phyloP scores from a whole-genome alignment of 2,329 filamentous ascomycete genomes.

The Trichoderma harzianum region DNA sequence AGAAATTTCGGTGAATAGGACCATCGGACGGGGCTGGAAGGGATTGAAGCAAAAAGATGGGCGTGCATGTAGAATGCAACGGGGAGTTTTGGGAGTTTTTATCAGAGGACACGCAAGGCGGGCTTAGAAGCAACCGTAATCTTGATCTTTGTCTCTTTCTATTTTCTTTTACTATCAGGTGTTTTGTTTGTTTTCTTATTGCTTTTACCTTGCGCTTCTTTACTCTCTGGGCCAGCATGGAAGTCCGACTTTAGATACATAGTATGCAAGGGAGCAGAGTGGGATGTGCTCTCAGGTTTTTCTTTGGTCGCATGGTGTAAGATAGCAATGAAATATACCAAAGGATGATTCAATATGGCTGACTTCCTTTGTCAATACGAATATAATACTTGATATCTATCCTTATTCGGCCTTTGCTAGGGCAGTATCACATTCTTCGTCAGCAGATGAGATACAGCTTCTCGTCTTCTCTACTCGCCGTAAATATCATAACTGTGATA shows the following conservation, averaged over 20 bases:
- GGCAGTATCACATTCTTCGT: not conserved
- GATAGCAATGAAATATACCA: not conserved
- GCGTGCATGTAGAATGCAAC: not conserved
- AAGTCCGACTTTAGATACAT: not conserved
- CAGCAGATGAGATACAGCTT: not conserved
- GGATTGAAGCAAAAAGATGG: not conserved
- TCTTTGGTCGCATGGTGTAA: not conserved
- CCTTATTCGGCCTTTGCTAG: not conserved
- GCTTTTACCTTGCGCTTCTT: not conserved
- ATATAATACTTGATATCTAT: not conserved
- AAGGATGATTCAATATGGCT: not conserved
- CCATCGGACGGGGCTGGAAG: not conserved
- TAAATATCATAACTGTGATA: not conserved
- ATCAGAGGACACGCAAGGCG: not conserved
- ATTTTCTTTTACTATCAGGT: not conserved
- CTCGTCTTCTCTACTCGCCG: not conserved
- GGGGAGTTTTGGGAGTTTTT: constrained; percentile 8
- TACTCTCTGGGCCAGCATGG: not conserved
- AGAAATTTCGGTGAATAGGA: not conserved
- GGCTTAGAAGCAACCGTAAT: not conserved
- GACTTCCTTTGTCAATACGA: not conserved
- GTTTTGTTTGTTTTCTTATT: not conserved
- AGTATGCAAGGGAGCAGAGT: not conserved
- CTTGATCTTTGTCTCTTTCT: not conserved
- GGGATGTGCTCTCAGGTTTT: not conserved